Evolutionary conservation across 2,329 filamentous ascomycete genomes (phyloP).

Genomic region (Zarea fungicola): DNA sequence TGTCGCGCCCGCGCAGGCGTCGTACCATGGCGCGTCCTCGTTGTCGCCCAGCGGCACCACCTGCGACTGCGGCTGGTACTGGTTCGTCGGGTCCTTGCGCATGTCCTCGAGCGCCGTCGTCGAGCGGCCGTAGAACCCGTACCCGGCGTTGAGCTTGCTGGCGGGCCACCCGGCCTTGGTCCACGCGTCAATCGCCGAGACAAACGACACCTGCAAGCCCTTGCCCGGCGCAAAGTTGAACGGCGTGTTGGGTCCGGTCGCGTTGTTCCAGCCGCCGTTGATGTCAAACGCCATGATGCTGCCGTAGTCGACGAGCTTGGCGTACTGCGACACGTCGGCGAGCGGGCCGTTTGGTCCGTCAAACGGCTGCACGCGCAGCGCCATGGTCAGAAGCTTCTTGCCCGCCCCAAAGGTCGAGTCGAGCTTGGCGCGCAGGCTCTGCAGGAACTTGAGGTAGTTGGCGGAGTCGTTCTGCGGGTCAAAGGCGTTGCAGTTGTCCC

Average conservation of each 20-base stretch:
- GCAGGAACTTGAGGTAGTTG: slow-evolving; percentile 1
- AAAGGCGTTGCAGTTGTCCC: slow-evolving; percentile 6
- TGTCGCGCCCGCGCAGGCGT: neutral
- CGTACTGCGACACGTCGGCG: slow-evolving; percentile 2
- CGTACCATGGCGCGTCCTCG: neutral
- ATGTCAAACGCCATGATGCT: slow-evolving; percentile 14
- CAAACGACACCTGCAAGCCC: slow-evolving; percentile 9
- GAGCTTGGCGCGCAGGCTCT: neutral
- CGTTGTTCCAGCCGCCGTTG: slow-evolving; percentile 11
- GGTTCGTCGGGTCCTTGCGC: neutral
- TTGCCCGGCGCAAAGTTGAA: slow-evolving; percentile 9
- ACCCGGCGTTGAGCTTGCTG: slow-evolving; percentile 4
- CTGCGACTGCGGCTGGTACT: slow-evolving; percentile 10
- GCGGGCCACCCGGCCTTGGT: slow-evolving; percentile 10
- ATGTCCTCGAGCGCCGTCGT: slow-evolving; percentile 6
- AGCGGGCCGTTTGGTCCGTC: slow-evolving; percentile 10
- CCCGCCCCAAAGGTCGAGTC: neutral
- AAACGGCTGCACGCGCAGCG: slow-evolving; percentile 10
- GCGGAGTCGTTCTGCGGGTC: slow-evolving; percentile 1
- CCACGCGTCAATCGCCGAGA: slow-evolving; percentile 11
- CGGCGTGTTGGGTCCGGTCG: slow-evolving; percentile 10
- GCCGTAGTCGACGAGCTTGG: slow-evolving; percentile 5
- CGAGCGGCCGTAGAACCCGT: slow-evolving; percentile 13
- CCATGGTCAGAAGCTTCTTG: slow-evolving; percentile 9
- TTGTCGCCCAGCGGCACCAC: neutral